Evolutionary conservation across 2,329 filamentous ascomycete species (phyloP).

Genomic region (Calonectria fujianensis): DNA sequence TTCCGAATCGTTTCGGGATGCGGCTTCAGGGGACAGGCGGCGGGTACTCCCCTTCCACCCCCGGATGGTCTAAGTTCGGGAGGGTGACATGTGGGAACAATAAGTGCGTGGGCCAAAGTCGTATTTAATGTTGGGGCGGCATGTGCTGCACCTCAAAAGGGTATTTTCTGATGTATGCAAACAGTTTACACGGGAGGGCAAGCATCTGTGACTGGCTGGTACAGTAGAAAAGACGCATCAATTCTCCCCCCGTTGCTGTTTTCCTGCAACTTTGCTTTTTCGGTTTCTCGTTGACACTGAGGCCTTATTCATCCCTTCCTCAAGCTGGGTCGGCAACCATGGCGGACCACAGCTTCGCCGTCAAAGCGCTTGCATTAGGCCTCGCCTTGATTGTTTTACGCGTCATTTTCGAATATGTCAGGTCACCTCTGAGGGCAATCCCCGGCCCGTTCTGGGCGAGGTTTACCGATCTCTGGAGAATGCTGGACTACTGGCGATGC

Average conservation of each 20-base stretch:
- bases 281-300: neutral
- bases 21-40: neutral
- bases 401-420: conserved; percentile 5
- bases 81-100: conserved; percentile 13
- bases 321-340: neutral
- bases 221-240: conserved; percentile 23
- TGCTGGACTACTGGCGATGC: conserved; percentile 27
- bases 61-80: neutral
- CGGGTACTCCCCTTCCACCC: neutral
- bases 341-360: conserved; percentile 14
- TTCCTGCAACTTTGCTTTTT: conserved; percentile 22
- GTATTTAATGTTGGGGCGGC: conserved; percentile 8
- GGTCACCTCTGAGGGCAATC: conserved; percentile 22
- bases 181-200: neutral
- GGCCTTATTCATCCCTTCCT: neutral
- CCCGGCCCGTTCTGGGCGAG: conserved; percentile 23
- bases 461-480: conserved; percentile 27
- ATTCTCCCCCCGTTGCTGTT: neutral
- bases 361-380: conserved; percentile 26
- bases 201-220: neutral
- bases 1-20: neutral
- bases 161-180: neutral
- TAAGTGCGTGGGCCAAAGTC: conserved; percentile 19
- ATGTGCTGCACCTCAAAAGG: conserved; percentile 2
- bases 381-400: conserved; percentile 19